phyloP scores from a whole-genome alignment of 2,329 filamentous ascomycete genomes.

The Colletotrichum tropicicola region DNA sequence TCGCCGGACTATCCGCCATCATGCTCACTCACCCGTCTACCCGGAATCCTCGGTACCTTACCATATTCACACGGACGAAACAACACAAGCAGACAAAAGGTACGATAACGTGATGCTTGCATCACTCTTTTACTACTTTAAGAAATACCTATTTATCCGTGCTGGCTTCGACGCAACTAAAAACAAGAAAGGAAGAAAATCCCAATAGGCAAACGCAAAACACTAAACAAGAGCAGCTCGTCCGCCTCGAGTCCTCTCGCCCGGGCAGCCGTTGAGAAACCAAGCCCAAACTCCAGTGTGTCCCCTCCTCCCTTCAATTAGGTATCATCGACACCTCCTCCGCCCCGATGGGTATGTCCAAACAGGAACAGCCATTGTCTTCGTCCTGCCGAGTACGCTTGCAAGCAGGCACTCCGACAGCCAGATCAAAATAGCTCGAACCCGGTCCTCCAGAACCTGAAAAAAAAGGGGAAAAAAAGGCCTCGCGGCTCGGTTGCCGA shows the following conservation, averaged over 20 bases:
- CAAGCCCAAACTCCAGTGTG: background rate
- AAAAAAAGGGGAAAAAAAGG: background rate
- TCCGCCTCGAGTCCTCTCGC: too few species aligned
- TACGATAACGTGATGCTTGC: background rate
- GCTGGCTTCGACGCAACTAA: background rate
- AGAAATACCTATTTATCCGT: slow-evolving; percentile 1
- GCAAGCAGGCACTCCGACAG: too few species aligned
- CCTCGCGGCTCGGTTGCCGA: background rate
- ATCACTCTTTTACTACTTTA: slow-evolving; percentile 2
- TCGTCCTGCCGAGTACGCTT: too few species aligned
- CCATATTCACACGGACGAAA: background rate
- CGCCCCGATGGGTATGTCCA: background rate
- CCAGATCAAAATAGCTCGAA: too few species aligned
- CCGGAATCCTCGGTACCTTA: background rate
- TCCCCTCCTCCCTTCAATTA: slow-evolving; percentile 2
- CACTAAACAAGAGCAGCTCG: too few species aligned
- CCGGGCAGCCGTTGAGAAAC: too few species aligned
- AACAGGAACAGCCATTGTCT: too few species aligned
- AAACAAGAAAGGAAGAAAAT: background rate
- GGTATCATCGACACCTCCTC: background rate
- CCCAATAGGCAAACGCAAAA: too few species aligned
- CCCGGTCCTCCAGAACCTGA: too few species aligned
- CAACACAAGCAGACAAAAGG: too few species aligned
- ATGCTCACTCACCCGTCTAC: too few species aligned
- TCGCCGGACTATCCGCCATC: too few species aligned